Base-by-base conservation (phyloP, 768 basidiomycete genomes). In the Xerocomus spinulosus region DNA sequence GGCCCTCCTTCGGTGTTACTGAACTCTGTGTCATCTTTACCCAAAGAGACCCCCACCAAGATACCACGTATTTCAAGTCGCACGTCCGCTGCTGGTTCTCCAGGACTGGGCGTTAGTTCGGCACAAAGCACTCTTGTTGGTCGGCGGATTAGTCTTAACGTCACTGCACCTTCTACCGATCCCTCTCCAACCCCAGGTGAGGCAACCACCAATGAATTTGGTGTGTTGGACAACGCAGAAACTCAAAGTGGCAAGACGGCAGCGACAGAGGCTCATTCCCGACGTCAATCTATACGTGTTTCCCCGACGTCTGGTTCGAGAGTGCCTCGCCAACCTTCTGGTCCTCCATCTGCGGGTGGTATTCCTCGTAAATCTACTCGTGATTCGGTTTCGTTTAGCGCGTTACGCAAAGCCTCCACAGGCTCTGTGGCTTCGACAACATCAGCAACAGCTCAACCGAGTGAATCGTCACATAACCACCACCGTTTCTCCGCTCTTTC, bases 61-160 rank as follows among this genome's bases (percentile, higher is more conserved):
- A 94, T 93, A 58, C 91, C 91, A 39, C 87, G 91, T 21, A 92
- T 94, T 33, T 86, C 89, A n/a, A 88, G 88, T 60, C 79, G 85
- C 28, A 82, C 85, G 3, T 87, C 90, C 5, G 81, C 85, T 9
- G 78, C 77, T 44, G 77, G 80, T 39, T 89, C 89, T 7, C 90
- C 90, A 13, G 77, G 85, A 35, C 64, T 82, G 48, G 77, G 85
- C 36, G 64, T 80, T 46, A 83, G 82, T 56, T 71, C 73, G n/a
- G 74, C 80, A 15, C 63, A 64, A 43, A 64, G 64, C 25, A 71
- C 74, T 15, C 64, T 79, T 43, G 71, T 76, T 9, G 76, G 73
- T 50, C 81, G 86, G 30, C 76, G 91, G 34, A 69, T 80, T n/a
- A 90, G 87, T 58, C 74, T 80, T 23, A 79, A 78, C 56, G 74